Base-by-base conservation (phyloP, 352 stramenopile species). In the Pythium brachiatum region DNA sequence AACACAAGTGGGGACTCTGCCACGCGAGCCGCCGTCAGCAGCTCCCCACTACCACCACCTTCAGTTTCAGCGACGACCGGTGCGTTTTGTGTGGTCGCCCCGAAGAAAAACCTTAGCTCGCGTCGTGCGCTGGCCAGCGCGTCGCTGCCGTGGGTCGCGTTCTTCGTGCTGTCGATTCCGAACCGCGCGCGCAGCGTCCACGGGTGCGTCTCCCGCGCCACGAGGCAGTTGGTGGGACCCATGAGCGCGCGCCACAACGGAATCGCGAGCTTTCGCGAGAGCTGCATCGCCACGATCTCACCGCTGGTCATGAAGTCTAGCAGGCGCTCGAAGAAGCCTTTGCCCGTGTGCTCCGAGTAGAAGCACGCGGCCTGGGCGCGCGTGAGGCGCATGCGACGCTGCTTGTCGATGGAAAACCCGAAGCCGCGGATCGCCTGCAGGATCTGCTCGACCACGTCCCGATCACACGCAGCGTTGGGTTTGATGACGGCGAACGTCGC, bases 61-160 rank as follows among this genome's bases (percentile, higher is more conserved):
- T 36, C 21, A 31, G 29, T 53, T 16, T 53, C 25, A 4, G 4
- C 3, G 1, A 43, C 39, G 18, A 52, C 8, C 3, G 58, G 53
- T 9, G 53, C 65, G 23, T 64, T 72, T 7, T 26, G 20, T 1
- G 29, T 5, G 23, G 50, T 50, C 31, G 21, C 50, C 0, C 80
- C 76, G 53, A 96, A 96, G 62, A 92, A 93, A 44, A 96, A 93
- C 8, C 58, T 60, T 34, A 94, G 57, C 57, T 97, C 89, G 6
- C 87, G 76, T 3, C 62, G 58, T 11, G 89, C 87, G 46, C 74
- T 90, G 7, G 38, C 48, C 18, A 47, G 62, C 4, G 77, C 76
- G 56, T 96, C 88, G 53, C 78, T 92, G 23, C 87, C 89, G 51
- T 96, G 89, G 1, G 86, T 92, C 9, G 89, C 84, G 60, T 96